phyloP scores from a whole-genome alignment of 305 asterid species.

The Fraxinus latifolia region DNA sequence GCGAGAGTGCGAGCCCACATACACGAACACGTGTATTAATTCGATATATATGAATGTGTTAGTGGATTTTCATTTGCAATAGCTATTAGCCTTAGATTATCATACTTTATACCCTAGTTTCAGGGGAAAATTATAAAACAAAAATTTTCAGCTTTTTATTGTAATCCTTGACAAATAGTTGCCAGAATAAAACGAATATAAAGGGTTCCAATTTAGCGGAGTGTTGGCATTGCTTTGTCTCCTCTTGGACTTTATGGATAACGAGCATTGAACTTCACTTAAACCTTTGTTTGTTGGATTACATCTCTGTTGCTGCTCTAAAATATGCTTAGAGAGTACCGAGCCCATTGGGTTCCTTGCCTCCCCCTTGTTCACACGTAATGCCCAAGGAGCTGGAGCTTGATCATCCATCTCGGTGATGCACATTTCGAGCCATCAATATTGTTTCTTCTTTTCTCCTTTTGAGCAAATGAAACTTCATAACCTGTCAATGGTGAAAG shows the following conservation, averaged over 20 bases:
- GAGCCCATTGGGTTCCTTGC: not conserved
- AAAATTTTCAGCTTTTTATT: not conserved
- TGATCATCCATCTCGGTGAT: not conserved
- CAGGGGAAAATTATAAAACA: not conserved
- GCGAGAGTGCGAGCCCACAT: not conserved
- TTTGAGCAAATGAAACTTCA: not conserved
- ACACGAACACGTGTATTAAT: not conserved
- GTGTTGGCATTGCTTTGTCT: not conserved
- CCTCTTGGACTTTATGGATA: not conserved
- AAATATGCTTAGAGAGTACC: not conserved
- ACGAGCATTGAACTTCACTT: not conserved
- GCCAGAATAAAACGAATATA: not conserved
- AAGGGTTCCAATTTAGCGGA: not conserved
- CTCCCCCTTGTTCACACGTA: not conserved
- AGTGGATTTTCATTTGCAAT: not conserved
- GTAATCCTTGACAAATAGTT: not conserved
- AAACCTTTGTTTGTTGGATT: not conserved
- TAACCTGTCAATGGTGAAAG: not conserved
- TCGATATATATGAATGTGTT: not conserved
- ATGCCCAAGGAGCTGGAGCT: not conserved
- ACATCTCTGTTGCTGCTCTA: not conserved
- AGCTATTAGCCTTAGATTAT: not conserved
- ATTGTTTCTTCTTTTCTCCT: not conserved
- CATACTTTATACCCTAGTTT: not conserved
- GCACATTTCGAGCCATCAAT: not conserved